Conservation (phyloP, 2,329 filamentous ascomycete species). For the Phyllosticta capitalensis region DNA sequence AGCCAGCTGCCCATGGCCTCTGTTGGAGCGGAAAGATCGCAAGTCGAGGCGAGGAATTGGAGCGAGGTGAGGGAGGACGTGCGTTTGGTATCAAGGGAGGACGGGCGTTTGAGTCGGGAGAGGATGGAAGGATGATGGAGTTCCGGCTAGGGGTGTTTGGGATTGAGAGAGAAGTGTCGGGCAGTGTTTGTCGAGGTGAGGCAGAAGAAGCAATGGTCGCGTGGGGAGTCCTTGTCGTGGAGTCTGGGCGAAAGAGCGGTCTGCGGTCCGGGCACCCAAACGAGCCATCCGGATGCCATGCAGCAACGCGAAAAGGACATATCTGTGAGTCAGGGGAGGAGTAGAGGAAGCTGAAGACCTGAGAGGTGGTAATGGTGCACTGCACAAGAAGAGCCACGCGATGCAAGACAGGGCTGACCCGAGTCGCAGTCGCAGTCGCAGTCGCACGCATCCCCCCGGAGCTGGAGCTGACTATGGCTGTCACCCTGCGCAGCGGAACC, state of each 20-base stretch:
- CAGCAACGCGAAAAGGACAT: too few relatives aligned
- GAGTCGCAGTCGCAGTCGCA: too few relatives aligned
- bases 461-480: too few relatives aligned
- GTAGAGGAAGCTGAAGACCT: too few relatives aligned
- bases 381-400: too few relatives aligned
- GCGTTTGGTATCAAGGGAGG: conserved; percentile 1
- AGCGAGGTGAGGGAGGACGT: conserved; percentile 1
- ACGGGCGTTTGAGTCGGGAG: too few relatives aligned
- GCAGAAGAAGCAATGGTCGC: conserved; percentile 5
- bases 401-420: not conserved
- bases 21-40: too few relatives aligned
- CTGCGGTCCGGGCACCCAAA: not conserved
- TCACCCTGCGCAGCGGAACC: too few relatives aligned
- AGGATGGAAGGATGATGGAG: not conserved
- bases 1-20: conserved; percentile 9
- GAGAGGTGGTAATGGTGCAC: too few relatives aligned
- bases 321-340: too few relatives aligned
- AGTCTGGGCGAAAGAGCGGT: not conserved
- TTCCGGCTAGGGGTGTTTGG: conserved; percentile 1
- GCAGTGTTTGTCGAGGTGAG: not conserved
- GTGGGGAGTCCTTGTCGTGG: not conserved
- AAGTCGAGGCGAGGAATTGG: conserved; percentile 2
- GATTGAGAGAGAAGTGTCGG: not conserved
- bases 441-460: not conserved
- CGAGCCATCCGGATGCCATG: too few relatives aligned